These are phyloP conservation scores for Nymphaea colorata DNA, from an alignment of 164 flowering plant genomes.

Conservation along the genomic window DNA sequence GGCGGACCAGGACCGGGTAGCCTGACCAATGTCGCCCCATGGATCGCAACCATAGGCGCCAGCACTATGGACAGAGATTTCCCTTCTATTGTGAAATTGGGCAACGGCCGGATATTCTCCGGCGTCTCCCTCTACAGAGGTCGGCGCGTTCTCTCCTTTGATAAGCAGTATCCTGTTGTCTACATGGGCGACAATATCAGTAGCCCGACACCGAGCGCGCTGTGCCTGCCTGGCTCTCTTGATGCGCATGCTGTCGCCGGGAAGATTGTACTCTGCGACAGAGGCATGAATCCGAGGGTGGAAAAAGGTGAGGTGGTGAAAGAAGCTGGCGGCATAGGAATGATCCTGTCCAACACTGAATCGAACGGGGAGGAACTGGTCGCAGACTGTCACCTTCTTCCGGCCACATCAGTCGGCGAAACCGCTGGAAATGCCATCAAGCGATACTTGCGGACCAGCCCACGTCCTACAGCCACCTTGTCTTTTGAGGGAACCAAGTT, in stretches of 20 bases:
- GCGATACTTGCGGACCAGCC: slow-evolving; percentile 5
- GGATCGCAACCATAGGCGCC: slow-evolving; percentile 88
- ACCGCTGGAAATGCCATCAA: slow-evolving; percentile 18
- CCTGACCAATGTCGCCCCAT: slow-evolving; percentile 73
- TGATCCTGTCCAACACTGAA: slow-evolving; percentile 22
- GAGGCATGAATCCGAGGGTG: slow-evolving; percentile 22
- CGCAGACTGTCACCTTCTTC: slow-evolving; percentile 24
- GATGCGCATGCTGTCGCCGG: slow-evolving; percentile 21
- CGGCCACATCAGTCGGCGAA: slow-evolving; percentile 20
- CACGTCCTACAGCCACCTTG: slow-evolving; percentile 18
- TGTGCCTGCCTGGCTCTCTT: slow-evolving; percentile 54
- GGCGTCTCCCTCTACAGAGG: slow-evolving; percentile 83
- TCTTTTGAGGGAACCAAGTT: slow-evolving; percentile 18
- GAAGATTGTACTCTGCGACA: slow-evolving; percentile 37
- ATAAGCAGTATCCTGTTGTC: slow-evolving; percentile 43
- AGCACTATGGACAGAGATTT: slow-evolving; percentile 87
- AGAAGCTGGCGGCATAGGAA: slow-evolving; percentile 32
- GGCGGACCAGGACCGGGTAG: slow-evolving; percentile 68
- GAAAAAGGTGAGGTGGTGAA: slow-evolving; percentile 29
- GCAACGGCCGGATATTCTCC: slow-evolving; percentile 22
- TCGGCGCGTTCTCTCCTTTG: slow-evolving; percentile 17
- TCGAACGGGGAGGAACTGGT: slow-evolving; percentile 21
- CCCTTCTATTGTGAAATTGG: slow-evolving; percentile 49
- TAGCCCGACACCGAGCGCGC: slow-evolving; percentile 44
- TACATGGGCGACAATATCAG: slow-evolving; percentile 54